Evolutionary conservation across 2,329 filamentous ascomycete genomes (phyloP).

Genomic region (Fusarium sp.): DNA sequence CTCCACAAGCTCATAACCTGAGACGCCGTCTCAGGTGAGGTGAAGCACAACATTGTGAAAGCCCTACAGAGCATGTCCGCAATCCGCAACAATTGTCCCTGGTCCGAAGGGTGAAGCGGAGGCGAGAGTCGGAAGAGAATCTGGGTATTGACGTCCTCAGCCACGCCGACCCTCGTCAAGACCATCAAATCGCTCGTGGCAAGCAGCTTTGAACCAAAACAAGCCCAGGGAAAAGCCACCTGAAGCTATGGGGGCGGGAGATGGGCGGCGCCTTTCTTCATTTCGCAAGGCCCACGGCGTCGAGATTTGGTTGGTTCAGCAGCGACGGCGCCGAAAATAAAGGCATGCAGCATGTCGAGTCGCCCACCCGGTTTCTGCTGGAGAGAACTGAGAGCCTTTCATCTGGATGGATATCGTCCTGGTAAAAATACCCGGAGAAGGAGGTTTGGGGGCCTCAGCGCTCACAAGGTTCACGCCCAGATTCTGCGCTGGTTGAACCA

Average conservation of each 20-base stretch:
- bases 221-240: constrained; percentile 20
- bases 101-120: constrained; percentile 8
- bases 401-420: not conserved
- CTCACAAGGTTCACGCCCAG: not conserved
- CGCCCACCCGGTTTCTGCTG: not conserved
- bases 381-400: not conserved
- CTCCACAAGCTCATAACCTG: constrained; percentile 44
- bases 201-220: constrained; percentile 27
- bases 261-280: constrained; percentile 31
- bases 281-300: constrained; percentile 29
- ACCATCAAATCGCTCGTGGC: constrained; percentile 9
- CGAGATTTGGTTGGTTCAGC: constrained; percentile 17
- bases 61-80: not conserved
- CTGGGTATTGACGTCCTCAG: not conserved
- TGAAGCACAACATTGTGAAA: constrained; percentile 30
- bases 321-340: constrained; percentile 9
- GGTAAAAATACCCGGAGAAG: not conserved
- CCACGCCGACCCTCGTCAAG: not conserved
- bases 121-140: constrained; percentile 7
- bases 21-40: constrained; percentile 51
- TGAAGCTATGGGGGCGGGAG: constrained; percentile 34
- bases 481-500: not conserved
- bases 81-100: not conserved
- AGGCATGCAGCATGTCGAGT: not conserved
- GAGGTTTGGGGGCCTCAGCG: not conserved